A percentile compares a stretch with the other conserved stretches of the same genome.
phyloP scores from a whole-genome alignment of 805 yeast genomes.

The Jamesozyma jinghongensis region DNA sequence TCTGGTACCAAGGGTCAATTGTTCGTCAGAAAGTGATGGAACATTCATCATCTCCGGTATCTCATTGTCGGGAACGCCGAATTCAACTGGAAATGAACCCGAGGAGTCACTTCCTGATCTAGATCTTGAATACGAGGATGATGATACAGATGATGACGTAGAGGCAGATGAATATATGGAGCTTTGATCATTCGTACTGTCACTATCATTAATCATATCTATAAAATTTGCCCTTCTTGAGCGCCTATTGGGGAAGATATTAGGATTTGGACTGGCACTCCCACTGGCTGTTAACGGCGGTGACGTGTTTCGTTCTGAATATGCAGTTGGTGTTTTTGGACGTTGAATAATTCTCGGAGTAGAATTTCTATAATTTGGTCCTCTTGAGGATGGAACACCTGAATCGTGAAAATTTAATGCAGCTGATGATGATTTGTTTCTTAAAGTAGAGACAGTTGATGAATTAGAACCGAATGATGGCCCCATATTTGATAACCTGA shows the following conservation, averaged over 20 bases:
- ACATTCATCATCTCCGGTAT: neutral
- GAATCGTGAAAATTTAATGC: constrained; percentile 1
- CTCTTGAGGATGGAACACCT: constrained; percentile 7
- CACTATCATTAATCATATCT: constrained; percentile 3
- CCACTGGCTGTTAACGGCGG: neutral
- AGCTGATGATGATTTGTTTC: constrained; percentile 4
- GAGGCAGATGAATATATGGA: constrained; percentile 1
- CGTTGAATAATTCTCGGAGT: constrained; percentile 1
- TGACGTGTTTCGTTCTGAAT: no score
- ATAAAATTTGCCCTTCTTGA: constrained; percentile 5
- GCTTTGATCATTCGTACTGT: constrained; percentile 1
- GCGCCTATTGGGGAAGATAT: constrained; percentile 1
- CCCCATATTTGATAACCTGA: neutral
- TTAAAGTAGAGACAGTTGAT: neutral
- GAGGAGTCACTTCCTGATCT: neutral
- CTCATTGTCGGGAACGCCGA: constrained; percentile 7
- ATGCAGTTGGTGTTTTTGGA: neutral
- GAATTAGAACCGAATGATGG: neutral
- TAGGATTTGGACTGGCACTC: neutral
- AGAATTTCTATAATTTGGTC: neutral
- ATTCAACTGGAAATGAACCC: constrained; percentile 19
- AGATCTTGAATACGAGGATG: neutral
- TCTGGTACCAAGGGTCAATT: neutral
- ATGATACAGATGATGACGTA: constrained; percentile 1
- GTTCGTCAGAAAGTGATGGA: neutral